Percentiles rank a stretch among this genome's conserved stretches.
Conservation (phyloP, 495 filamentous ascomycete species). For the Penicillium psychrofluorescens region DNA sequence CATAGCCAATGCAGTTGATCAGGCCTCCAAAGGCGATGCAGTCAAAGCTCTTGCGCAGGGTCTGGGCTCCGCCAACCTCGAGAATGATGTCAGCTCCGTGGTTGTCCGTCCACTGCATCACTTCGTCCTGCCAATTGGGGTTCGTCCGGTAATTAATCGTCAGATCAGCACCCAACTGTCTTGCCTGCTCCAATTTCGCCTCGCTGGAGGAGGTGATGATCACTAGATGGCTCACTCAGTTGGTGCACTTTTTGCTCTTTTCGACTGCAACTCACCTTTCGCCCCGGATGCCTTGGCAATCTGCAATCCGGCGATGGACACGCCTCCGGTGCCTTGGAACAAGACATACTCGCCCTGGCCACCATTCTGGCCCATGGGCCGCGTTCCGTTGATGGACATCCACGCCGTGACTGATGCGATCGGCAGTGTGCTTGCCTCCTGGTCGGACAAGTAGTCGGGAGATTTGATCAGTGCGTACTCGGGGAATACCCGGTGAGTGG, state of each 20-base stretch:
- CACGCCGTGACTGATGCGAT: conserved; percentile 74
- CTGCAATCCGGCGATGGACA: conserved; percentile 67
- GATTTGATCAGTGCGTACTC: conserved; percentile 57
- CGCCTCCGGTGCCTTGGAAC: conserved; percentile 74
- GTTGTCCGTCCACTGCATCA: conserved; percentile 50
- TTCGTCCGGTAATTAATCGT: conserved; percentile 65
- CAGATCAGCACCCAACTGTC: conserved; percentile 47
- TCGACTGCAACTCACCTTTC: conserved; percentile 27
- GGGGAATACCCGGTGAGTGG: conserved; percentile 61
- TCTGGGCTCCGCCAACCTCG: conserved; percentile 57
- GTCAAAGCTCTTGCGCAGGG: conserved; percentile 53
- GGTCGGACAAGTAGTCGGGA: conserved; percentile 53
- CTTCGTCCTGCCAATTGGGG: conserved; percentile 61
- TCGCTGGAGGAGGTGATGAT: conserved; percentile 73
- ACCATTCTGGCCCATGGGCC: conserved; percentile 49
- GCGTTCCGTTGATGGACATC: conserved; percentile 71
- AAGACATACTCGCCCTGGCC: conserved; percentile 59
- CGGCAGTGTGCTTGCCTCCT: conserved; percentile 58
- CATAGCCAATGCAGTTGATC: conserved; percentile 61
- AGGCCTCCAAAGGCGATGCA: conserved; percentile 61
- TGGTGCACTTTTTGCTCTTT: not conserved
- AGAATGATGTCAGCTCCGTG: conserved; percentile 63
- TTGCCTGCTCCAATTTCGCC: conserved; percentile 55
- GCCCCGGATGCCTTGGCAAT: conserved; percentile 79
- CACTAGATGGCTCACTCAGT: conserved; percentile 16